These are phyloP conservation scores for Rhodotorula glutinis DNA, from an alignment of 1,284 basidiomycete species.

Conservation along the genomic window DNA sequence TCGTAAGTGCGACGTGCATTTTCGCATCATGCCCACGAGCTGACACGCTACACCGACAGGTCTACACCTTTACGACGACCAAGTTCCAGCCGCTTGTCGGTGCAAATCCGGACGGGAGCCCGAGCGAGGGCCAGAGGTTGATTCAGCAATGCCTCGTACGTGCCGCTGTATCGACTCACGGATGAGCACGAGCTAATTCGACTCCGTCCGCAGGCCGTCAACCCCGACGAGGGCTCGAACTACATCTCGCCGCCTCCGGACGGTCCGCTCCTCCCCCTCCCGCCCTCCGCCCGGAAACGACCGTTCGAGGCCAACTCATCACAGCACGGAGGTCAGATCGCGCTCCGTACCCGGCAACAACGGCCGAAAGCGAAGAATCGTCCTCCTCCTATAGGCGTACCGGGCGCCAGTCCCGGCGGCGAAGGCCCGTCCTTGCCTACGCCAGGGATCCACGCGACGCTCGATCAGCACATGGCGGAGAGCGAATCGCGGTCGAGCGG, in stretches of 20 bases:
- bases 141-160: conserved; percentile 65
- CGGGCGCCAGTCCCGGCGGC: conserved; percentile 47
- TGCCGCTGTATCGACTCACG: background rate
- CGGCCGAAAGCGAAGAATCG: conserved; percentile 30
- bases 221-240: conserved; percentile 21
- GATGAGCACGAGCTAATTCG: background rate
- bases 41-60: conserved; percentile 9
- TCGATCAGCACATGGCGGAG: conserved; percentile 15
- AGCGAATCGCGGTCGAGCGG: conserved; percentile 13
- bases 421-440: conserved; percentile 9
- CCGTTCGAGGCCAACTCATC: conserved; percentile 39
- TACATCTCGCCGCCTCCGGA: conserved; percentile 40
- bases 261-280: conserved; percentile 36
- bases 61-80: conserved; percentile 71
- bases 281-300: conserved; percentile 35
- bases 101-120: conserved; percentile 53
- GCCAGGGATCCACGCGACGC: conserved; percentile 23
- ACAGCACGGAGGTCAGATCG: conserved; percentile 35
- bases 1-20: conserved; percentile 58
- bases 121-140: conserved; percentile 87
- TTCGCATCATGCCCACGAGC: no score
- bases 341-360: conserved; percentile 39
- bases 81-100: conserved; percentile 96
- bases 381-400: conserved; percentile 51
- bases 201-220: conserved; percentile 21